Percentiles rank a stretch among this genome's conserved stretches.
phyloP scores from a whole-genome alignment of 2,329 filamentous ascomycete genomes.

The Thielaviopsis musarum region DNA sequence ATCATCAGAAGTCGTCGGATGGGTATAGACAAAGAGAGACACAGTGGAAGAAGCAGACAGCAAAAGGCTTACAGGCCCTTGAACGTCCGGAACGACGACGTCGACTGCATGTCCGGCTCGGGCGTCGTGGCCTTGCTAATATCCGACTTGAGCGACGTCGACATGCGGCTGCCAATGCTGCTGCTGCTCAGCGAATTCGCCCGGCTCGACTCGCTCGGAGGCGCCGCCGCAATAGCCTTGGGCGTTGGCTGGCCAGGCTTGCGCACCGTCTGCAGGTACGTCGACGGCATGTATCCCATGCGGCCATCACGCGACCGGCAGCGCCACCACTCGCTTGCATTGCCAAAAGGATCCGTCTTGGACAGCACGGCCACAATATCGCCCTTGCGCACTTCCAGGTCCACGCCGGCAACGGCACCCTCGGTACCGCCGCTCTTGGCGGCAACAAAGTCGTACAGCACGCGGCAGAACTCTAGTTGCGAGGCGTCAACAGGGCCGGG shows the following conservation, averaged over 20 bases:
- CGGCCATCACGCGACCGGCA: constrained; percentile 80
- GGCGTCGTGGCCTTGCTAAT: constrained; percentile 9
- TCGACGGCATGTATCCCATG: constrained; percentile 79
- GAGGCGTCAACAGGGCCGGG: constrained; percentile 56
- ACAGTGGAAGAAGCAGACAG: no score
- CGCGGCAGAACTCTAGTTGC: constrained; percentile 91
- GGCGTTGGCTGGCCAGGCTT: constrained; percentile 26
- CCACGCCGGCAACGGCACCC: constrained; percentile 49
- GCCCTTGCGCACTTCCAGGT: constrained; percentile 83
- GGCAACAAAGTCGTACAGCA: constrained; percentile 85
- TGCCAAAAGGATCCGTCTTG: constrained; percentile 83
- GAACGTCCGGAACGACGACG: constrained; percentile 7
- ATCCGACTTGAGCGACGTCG: constrained; percentile 5
- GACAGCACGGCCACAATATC: constrained; percentile 87
- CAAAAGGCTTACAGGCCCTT: constrained; percentile 8
- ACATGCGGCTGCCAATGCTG: constrained; percentile 9
- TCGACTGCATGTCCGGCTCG: constrained; percentile 5
- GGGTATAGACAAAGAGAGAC: not conserved
- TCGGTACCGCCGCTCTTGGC: constrained; percentile 37
- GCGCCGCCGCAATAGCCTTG: constrained; percentile 34
- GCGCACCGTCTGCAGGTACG: constrained; percentile 66
- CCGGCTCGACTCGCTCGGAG: constrained; percentile 29
- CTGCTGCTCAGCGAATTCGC: constrained; percentile 34
- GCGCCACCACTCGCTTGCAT: constrained; percentile 92
- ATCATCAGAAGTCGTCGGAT: not conserved